phyloP scores from a whole-genome alignment of 768 basidiomycete species.

The Tylopilus sp. region DNA sequence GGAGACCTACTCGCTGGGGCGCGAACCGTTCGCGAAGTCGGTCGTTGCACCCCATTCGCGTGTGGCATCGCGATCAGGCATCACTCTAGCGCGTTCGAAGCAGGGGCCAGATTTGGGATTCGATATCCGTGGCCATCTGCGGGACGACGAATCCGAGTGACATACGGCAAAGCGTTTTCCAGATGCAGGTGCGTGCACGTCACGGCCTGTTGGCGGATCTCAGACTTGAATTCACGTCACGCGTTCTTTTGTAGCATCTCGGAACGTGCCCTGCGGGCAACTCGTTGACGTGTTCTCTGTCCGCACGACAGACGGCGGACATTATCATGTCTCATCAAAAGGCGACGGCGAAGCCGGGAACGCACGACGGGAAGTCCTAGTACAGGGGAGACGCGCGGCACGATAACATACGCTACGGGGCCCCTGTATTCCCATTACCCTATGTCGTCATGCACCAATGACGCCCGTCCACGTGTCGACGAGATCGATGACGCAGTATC shows the following conservation, averaged over 20 bases:
- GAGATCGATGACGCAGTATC: slow-evolving; percentile 82
- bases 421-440: not conserved
- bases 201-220: not conserved
- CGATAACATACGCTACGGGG: no score
- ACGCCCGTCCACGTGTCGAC: slow-evolving; percentile 73
- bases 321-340: slow-evolving; percentile 1
- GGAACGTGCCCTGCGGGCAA: slow-evolving; percentile 17
- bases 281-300: not conserved
- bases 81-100: no score
- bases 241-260: slow-evolving; percentile 9
- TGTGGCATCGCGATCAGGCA: slow-evolving; percentile 11
- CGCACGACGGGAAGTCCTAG: no score
- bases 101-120: no score
- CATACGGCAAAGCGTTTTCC: slow-evolving; percentile 9
- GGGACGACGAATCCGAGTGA: no score
- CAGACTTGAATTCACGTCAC: no score
- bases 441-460: slow-evolving; percentile 29
- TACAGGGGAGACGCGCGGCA: no score
- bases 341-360: not conserved
- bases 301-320: slow-evolving; percentile 2
- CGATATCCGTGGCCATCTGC: no score
- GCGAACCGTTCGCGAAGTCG: slow-evolving; percentile 15
- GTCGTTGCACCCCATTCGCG: slow-evolving; percentile 8
- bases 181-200: slow-evolving; percentile 11
- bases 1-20: no score